A percentile compares a stretch with the other conserved stretches of the same genome.
phyloP scores from a whole-genome alignment of 2,329 filamentous ascomycete genomes.

The Nannizzia gypsea region DNA sequence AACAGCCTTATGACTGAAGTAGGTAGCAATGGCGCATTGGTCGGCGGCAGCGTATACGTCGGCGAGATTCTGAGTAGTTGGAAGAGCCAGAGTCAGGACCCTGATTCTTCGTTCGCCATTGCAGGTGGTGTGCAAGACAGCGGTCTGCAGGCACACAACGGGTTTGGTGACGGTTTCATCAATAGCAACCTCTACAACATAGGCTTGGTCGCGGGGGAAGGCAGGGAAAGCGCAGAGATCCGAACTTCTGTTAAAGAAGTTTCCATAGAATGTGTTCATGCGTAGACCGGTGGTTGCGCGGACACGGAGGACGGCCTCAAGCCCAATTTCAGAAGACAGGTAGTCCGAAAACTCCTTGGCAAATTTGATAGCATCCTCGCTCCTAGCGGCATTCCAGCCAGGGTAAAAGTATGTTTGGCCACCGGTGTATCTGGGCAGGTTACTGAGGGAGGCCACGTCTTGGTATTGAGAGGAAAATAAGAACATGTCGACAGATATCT shows the following conservation, averaged over 20 bases:
- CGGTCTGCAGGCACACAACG: slow-evolving; percentile 83
- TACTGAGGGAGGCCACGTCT: slow-evolving; percentile 91
- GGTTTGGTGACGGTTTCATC: slow-evolving; percentile 89
- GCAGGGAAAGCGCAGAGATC: slow-evolving; percentile 96
- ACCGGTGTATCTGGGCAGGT: slow-evolving; percentile 88
- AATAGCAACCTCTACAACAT: slow-evolving; percentile 96
- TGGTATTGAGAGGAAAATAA: slow-evolving; percentile 92
- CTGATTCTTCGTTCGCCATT: slow-evolving; percentile 93
- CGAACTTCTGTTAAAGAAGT: slow-evolving; percentile 97
- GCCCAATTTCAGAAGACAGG: slow-evolving; percentile 86
- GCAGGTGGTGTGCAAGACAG: slow-evolving; percentile 92
- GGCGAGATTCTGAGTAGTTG: slow-evolving; percentile 79
- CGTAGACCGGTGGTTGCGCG: slow-evolving; percentile 86
- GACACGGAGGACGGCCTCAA: slow-evolving; percentile 91
- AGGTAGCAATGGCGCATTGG: slow-evolving; percentile 82
- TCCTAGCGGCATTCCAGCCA: slow-evolving; percentile 87
- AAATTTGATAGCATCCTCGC: slow-evolving; percentile 95
- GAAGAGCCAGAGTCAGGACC: slow-evolving; percentile 83
- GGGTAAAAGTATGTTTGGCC: slow-evolving; percentile 98
- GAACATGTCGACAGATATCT: slow-evolving; percentile 98
- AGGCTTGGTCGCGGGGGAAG: slow-evolving; percentile 92
- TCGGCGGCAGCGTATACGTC: slow-evolving; percentile 93
- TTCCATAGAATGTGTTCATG: slow-evolving; percentile 97
- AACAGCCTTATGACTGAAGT: slow-evolving; percentile 95
- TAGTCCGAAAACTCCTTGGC: slow-evolving; percentile 94